These are phyloP conservation scores for Diatrype stigma DNA, from an alignment of 2,329 filamentous ascomycete genomes.

Conservation along the genomic window DNA sequence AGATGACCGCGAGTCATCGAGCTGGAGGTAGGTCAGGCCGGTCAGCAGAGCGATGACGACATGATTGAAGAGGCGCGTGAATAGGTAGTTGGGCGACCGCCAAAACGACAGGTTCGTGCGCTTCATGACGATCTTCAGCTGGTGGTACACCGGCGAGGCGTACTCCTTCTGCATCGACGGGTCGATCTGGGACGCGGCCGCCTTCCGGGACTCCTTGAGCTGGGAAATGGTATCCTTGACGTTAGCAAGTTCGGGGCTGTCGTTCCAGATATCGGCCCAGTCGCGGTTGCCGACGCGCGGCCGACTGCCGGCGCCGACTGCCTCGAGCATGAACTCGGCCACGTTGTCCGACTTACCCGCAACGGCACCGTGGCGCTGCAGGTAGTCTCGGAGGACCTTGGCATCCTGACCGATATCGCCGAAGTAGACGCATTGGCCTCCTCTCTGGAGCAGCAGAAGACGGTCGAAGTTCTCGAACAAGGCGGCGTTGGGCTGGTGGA, in stretches of 20 bases:
- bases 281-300: conserved; percentile 70
- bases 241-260: conserved; percentile 64
- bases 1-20: conserved; percentile 70
- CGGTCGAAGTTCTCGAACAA: conserved; percentile 87
- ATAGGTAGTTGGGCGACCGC: conserved; percentile 84
- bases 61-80: conserved; percentile 83
- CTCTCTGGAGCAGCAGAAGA: conserved; percentile 71
- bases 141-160: conserved; percentile 73
- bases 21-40: conserved; percentile 73
- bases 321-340: conserved; percentile 81
- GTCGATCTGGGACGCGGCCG: conserved; percentile 39
- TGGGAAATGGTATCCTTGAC: conserved; percentile 62
- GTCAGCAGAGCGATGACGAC: conserved; percentile 72
- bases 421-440: conserved; percentile 81
- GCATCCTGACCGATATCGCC: conserved; percentile 79
- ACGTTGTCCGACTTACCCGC: conserved; percentile 53
- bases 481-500: conserved; percentile 83
- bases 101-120: conserved; percentile 78
- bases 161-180: conserved; percentile 66
- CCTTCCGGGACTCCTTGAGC: conserved; percentile 59
- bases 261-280: conserved; percentile 77
- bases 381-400: conserved; percentile 61
- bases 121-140: conserved; percentile 69
- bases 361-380: conserved; percentile 57
- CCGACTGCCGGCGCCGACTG: conserved; percentile 70